These are phyloP conservation scores for Phtheirospermum japonicum DNA, from an alignment of 257 asterid genomes.

Conservation along the genomic window DNA sequence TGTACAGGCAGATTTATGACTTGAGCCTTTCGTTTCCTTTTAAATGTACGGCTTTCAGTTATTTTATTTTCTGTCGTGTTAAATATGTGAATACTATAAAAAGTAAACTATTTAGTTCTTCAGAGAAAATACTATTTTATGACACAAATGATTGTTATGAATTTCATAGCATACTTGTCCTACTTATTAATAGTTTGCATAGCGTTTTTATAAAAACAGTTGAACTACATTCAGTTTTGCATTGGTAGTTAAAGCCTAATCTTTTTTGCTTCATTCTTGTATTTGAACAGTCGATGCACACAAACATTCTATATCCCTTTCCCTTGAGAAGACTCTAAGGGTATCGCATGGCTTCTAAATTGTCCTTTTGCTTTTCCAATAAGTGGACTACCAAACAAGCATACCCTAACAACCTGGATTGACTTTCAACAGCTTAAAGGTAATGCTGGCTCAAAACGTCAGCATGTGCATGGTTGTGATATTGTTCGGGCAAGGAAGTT, in stretches of 20 bases:
- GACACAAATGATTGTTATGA: background rate
- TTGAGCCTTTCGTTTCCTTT: conserved; percentile 2
- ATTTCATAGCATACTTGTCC: background rate
- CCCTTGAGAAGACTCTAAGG: conserved; percentile 89
- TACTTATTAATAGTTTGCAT: background rate
- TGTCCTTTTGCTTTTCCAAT: conserved; percentile 18
- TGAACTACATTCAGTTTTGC: conserved; percentile 1
- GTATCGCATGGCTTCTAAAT: conserved; percentile 33
- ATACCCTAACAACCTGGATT: conserved; percentile 17
- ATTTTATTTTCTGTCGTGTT: background rate
- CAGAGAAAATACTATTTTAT: background rate
- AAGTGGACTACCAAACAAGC: conserved; percentile 26
- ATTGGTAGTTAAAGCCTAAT: conserved; percentile 16
- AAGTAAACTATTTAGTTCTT: background rate
- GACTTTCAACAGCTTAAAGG: conserved; percentile 64
- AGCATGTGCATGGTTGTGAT: conserved; percentile 84
- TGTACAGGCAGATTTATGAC: background rate
- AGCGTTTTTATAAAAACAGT: background rate
- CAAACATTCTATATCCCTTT: conserved; percentile 46
- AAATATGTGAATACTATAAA: background rate
- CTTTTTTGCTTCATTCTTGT: conserved; percentile 24
- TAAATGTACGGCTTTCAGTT: background rate
- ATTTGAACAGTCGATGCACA: conserved; percentile 53
- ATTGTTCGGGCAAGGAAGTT: conserved; percentile 83
- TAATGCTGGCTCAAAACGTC: conserved; percentile 75